Conservation (phyloP, 2,329 filamentous ascomycete genomes). For the Zasmidium angulare region DNA sequence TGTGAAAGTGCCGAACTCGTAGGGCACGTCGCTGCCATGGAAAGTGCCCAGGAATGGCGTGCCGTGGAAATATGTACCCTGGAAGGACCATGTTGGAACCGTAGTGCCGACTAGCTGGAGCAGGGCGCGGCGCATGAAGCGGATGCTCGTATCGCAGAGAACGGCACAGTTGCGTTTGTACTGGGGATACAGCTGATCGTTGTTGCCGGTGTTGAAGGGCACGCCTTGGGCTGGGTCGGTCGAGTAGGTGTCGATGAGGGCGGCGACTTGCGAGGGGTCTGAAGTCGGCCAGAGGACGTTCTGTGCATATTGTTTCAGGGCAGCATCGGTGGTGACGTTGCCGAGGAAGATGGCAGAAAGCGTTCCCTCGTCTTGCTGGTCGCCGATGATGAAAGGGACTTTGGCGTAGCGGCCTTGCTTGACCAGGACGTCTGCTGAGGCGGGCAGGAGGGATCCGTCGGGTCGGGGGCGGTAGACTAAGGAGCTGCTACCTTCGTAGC, state of each 20-base stretch:
- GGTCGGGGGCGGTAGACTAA: slow-evolving; percentile 74
- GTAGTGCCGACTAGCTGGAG: too few species aligned
- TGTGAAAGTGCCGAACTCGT: too few species aligned
- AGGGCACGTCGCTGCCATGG: too few species aligned
- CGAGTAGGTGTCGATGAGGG: slow-evolving; percentile 28
- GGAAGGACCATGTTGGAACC: too few species aligned
- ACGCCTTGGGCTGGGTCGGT: slow-evolving; percentile 57
- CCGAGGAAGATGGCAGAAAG: slow-evolving; percentile 66
- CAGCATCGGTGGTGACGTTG: slow-evolving; percentile 65
- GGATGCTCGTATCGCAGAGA: too few species aligned
- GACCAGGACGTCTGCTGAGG: slow-evolving; percentile 62
- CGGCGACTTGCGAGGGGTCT: too few species aligned
- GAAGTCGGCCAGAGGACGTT: too few species aligned
- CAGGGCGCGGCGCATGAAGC: too few species aligned
- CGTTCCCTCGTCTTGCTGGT: slow-evolving; percentile 81
- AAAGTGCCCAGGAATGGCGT: too few species aligned
- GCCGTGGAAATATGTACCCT: too few species aligned
- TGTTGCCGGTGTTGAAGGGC: slow-evolving; percentile 66
- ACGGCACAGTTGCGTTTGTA: too few species aligned
- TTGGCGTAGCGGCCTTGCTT: slow-evolving; percentile 37
- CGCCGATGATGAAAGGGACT: slow-evolving; percentile 61
- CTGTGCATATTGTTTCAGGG: too few species aligned
- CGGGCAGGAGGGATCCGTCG: slow-evolving; percentile 62
- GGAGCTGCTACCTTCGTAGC: slow-evolving; percentile 62
- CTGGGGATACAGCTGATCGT: slow-evolving; percentile 71